These are phyloP conservation scores for Rhytidhysteron rufulum DNA, from an alignment of 2,329 filamentous ascomycete species.

Conservation along the genomic window DNA sequence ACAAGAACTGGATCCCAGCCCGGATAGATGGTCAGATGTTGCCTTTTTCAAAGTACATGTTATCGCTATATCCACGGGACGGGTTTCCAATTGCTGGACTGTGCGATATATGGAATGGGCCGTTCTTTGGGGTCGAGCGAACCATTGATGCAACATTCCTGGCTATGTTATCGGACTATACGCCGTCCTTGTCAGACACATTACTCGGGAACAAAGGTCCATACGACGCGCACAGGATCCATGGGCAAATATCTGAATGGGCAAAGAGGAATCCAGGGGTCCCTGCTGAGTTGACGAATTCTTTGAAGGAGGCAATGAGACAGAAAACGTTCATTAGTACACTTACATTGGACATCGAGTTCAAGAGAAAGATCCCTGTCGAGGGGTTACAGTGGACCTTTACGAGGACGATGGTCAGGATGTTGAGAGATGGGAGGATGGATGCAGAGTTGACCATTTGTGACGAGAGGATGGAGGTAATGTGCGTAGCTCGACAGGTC, in stretches of 20 bases:
- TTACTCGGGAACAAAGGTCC: no score
- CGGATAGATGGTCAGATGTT: conserved; percentile 2
- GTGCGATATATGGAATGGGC: no score
- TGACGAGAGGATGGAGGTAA: conserved; percentile 1
- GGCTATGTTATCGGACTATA: no score
- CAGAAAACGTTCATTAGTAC: conserved; percentile 2
- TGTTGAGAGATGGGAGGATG: conserved; percentile 5
- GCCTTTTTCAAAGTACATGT: conserved; percentile 3
- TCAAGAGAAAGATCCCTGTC: conserved; percentile 2
- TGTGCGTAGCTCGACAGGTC: conserved; percentile 4
- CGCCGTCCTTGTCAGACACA: no score
- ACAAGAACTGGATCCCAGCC: conserved; percentile 6
- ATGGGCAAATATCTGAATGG: conserved; percentile 1
- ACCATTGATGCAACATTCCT: no score
- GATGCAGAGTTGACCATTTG: conserved; percentile 5
- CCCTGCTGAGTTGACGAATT: neutral
- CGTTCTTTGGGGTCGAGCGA: no score
- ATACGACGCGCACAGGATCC: conserved; percentile 4
- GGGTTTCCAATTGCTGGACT: no score
- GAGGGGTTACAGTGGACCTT: conserved; percentile 3
- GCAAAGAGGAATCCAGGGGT: conserved; percentile 4
- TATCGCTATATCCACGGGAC: conserved; percentile 4
- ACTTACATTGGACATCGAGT: conserved; percentile 5
- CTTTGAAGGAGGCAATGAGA: conserved; percentile 2
- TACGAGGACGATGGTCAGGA: conserved; percentile 1